Conservation (phyloP, 2,329 filamentous ascomycete species). For the Diaporthe sp. region DNA sequence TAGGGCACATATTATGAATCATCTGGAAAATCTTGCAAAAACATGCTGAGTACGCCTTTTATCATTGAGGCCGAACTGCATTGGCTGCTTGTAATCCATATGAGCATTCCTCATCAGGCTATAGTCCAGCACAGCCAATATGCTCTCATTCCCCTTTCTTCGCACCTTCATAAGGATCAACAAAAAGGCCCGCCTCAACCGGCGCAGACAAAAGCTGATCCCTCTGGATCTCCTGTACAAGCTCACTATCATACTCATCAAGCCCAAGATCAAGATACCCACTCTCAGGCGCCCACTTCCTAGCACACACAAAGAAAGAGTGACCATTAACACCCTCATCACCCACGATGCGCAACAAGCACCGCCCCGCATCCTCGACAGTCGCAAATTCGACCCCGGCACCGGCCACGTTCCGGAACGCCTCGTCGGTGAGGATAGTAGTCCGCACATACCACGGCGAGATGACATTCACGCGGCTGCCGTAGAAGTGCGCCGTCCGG, state of each 20-base stretch:
- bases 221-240: slow-evolving; percentile 42
- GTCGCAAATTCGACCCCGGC: slow-evolving; percentile 43
- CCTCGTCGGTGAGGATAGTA: slow-evolving; percentile 44
- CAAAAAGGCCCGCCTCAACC: slow-evolving; percentile 39
- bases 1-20: no score
- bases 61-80: no score
- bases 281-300: not conserved
- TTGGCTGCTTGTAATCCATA: not conserved
- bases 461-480: slow-evolving; percentile 49
- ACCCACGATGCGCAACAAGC: slow-evolving; percentile 41
- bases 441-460: slow-evolving; percentile 47
- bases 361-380: slow-evolving; percentile 40
- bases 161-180: not conserved
- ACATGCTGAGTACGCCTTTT: no score
- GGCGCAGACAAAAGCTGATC: slow-evolving; percentile 42
- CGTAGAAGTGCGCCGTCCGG: slow-evolving; percentile 44
- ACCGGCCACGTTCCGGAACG: slow-evolving; percentile 32
- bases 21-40: no score
- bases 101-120: not conserved
- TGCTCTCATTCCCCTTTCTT: not conserved
- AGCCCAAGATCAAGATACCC: slow-evolving; percentile 32
- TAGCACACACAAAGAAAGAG: slow-evolving; percentile 40
- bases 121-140: not conserved
- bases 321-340: slow-evolving; percentile 43
- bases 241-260: slow-evolving; percentile 44